A percentile compares a stretch with the other conserved stretches of the same genome.
Evolutionary conservation across 2,329 filamentous ascomycete species (phyloP).

Genomic region (Paraphaeosphaeria sporulosa): DNA sequence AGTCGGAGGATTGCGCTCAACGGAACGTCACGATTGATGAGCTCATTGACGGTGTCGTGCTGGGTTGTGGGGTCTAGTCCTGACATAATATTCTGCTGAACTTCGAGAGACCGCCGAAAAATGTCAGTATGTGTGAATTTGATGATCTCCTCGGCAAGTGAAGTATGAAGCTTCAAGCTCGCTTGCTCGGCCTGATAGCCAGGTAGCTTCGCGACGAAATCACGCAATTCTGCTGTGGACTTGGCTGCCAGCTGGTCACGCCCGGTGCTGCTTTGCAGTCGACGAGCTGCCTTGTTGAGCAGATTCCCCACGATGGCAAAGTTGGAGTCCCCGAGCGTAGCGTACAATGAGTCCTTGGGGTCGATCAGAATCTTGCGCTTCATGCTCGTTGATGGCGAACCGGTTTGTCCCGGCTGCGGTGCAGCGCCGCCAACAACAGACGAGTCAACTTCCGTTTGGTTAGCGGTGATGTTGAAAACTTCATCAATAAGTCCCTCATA

Average conservation of each 20-base stretch:
- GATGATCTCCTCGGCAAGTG: constrained; percentile 92
- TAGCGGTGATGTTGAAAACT: constrained; percentile 88
- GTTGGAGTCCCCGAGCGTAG: constrained; percentile 87
- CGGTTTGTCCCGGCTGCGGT: constrained; percentile 62
- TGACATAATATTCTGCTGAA: constrained; percentile 93
- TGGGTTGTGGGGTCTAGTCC: constrained; percentile 88
- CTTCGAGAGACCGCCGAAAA: constrained; percentile 87
- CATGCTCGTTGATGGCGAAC: constrained; percentile 58
- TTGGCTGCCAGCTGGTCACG: constrained; percentile 80
- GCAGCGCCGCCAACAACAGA: constrained; percentile 82
- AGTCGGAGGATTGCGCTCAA: constrained; percentile 83
- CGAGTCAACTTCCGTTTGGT: constrained; percentile 90
- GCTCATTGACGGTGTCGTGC: constrained; percentile 88
- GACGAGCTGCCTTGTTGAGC: constrained; percentile 88
- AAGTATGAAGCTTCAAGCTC: constrained; percentile 89
- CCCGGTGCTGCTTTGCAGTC: constrained; percentile 87
- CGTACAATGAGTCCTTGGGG: constrained; percentile 86
- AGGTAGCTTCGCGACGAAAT: constrained; percentile 93
- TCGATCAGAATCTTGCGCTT: constrained; percentile 92
- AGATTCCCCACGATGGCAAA: constrained; percentile 92
- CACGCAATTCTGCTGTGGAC: constrained; percentile 87
- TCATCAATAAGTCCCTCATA: constrained; percentile 98
- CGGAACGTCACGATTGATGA: constrained; percentile 87
- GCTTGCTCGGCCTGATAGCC: constrained; percentile 93
- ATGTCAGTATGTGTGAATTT: constrained; percentile 88